Conservation (phyloP, 2,329 filamentous ascomycete species). For the Venturiaceae sp. region DNA sequence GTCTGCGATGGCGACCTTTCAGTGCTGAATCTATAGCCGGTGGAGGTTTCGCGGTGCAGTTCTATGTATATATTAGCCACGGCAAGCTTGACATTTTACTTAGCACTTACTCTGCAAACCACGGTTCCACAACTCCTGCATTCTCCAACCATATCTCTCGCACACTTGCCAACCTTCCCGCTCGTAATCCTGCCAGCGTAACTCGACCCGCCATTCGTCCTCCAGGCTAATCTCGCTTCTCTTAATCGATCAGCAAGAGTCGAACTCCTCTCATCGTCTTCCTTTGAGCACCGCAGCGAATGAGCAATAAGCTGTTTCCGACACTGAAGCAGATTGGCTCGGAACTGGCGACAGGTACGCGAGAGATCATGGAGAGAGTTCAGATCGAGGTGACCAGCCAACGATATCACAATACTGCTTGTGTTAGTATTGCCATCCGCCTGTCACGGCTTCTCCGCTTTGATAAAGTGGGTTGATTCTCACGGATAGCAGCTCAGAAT, state of each 20-base stretch:
- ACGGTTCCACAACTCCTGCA: constrained; percentile 69
- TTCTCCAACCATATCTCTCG: constrained; percentile 75
- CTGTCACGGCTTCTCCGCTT: neutral
- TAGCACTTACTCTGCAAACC: constrained; percentile 65
- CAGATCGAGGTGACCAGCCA: constrained; percentile 72
- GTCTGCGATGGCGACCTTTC: constrained; percentile 66
- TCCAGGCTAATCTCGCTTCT: constrained; percentile 13
- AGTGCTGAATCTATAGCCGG: constrained; percentile 48
- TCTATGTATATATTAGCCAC: constrained; percentile 42
- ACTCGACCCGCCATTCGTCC: constrained; percentile 13
- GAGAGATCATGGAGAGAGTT: constrained; percentile 80
- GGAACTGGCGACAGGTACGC: constrained; percentile 70
- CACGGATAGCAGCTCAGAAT: constrained; percentile 62
- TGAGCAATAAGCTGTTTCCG: constrained; percentile 61
- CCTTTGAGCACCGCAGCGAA: constrained; percentile 73
- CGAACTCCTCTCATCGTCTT: constrained; percentile 44
- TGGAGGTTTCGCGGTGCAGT: constrained; percentile 80
- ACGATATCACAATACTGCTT: constrained; percentile 61
- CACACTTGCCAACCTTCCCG: constrained; percentile 69
- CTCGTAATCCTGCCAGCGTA: constrained; percentile 35
- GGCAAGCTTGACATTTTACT: neutral
- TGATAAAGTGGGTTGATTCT: constrained; percentile 17
- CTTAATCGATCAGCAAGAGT: constrained; percentile 34
- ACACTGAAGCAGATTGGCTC: constrained; percentile 68
- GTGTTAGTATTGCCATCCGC: constrained; percentile 1